These are phyloP conservation scores for Schizothecium vesticola DNA, from an alignment of 495 filamentous ascomycete species.

Conservation along the genomic window DNA sequence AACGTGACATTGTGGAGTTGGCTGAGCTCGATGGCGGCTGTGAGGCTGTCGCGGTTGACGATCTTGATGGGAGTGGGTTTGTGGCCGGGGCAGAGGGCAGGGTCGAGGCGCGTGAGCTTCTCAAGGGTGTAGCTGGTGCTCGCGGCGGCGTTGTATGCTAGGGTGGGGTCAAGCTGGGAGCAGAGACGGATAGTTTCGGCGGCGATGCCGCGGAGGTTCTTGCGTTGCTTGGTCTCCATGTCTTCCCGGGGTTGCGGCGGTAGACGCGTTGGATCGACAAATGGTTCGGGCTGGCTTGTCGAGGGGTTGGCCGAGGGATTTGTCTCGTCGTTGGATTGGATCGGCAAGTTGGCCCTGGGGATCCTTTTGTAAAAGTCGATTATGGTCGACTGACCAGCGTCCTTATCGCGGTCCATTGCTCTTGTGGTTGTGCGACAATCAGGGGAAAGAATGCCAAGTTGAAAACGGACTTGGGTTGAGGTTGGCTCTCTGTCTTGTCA, in stretches of 20 bases:
- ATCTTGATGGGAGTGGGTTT: neutral
- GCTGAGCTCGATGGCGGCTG: neutral
- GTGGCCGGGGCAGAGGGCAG: neutral
- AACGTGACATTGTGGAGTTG: too few species aligned
- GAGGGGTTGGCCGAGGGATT: neutral
- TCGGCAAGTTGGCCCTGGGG: neutral
- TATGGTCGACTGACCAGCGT: neutral
- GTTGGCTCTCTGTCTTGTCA: neutral
- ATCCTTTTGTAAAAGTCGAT: neutral
- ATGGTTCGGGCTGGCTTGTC: neutral
- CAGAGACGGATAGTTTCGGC: neutral
- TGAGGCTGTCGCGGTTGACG: conserved; percentile 3
- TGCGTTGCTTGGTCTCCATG: neutral
- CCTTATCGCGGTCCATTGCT: neutral
- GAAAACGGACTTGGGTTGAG: neutral
- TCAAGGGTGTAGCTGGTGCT: neutral
- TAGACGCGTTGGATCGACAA: neutral
- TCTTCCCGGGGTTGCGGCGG: neutral
- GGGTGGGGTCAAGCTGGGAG: neutral
- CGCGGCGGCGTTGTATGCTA: neutral
- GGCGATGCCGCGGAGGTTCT: neutral
- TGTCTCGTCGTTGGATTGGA: neutral
- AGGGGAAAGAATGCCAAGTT: neutral
- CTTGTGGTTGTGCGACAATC: neutral
- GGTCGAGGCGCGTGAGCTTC: neutral